A percentile compares a stretch with the other conserved stretches of the same genome.
Evolutionary conservation across 805 yeast genomes (phyloP).

Genomic region (Spencermartinsiella europaea): DNA sequence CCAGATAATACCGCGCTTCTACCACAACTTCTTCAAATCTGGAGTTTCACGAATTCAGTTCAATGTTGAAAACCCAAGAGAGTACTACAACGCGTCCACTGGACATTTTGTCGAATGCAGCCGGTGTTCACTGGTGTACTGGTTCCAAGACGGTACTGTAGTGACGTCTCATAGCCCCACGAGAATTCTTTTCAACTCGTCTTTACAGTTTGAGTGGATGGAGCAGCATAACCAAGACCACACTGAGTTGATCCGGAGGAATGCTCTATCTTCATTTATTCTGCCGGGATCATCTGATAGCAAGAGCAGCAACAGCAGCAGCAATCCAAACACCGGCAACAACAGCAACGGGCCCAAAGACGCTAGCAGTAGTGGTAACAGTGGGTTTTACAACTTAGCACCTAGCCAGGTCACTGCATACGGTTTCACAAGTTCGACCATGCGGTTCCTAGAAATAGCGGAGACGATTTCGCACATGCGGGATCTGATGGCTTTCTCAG

Average conservation of each 20-base stretch:
- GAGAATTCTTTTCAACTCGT: conserved; percentile 57
- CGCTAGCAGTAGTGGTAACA: not conserved
- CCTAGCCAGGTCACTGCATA: conserved; percentile 39
- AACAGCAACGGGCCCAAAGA: not conserved
- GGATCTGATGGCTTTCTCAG: conserved; percentile 57
- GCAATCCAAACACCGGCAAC: not conserved
- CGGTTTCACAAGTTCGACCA: conserved; percentile 61
- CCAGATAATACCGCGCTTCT: conserved; percentile 60
- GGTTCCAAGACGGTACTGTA: conserved; percentile 66
- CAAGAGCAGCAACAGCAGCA: conserved; percentile 3
- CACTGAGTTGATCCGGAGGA: conserved; percentile 30
- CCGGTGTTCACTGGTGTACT: conserved; percentile 43
- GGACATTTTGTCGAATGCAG: conserved; percentile 51
- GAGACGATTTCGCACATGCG: conserved; percentile 72
- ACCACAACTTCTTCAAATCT: conserved; percentile 46
- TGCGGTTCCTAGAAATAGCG: conserved; percentile 68
- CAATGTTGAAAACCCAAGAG: conserved; percentile 40
- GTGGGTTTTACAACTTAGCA: conserved; percentile 4
- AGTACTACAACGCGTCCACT: conserved; percentile 50
- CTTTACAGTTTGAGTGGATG: conserved; percentile 64
- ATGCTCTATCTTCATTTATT: conserved; percentile 1
- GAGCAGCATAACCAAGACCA: conserved; percentile 51
- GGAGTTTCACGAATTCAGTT: conserved; percentile 51
- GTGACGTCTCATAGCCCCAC: conserved; percentile 58
- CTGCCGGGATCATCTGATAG: conserved; percentile 12